Evolutionary conservation across 768 basidiomycete species (phyloP), one percentile per base, ranked within the genome.

Genomic region (Boletus edulis): DNA sequence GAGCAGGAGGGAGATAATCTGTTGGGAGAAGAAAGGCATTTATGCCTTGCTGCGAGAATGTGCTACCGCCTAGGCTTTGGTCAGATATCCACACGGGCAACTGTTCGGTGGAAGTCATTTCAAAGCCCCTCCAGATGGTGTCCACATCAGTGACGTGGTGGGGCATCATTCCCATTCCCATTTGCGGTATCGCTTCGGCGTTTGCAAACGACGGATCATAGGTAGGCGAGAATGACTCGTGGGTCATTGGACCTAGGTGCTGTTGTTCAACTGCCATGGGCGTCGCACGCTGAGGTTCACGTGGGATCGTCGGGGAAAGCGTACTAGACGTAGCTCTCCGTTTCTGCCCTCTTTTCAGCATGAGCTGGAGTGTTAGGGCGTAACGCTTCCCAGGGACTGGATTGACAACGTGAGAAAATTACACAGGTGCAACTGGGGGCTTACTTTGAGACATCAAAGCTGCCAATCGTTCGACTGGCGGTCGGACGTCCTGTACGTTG

Each of bases 311-410:
- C 1, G 86, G 87, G 17, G 88, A 89, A 17, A 81, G 81, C 14
- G 86, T 81, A 17, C 73, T 68, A 32, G 85, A 83, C 13, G 76
- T 71, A 1, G 76, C 62, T 50, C 73, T 83, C 54, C 87, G 80
- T 55, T 83, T 87, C 69, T 82, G 80, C 34, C 83, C 81, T 54
- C 87, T 78, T 72, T 92, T 92, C 50, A 97, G 70, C 87, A 96
- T 96, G 40, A 95, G 74, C 59, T 92, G 89, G 18, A 98, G 76
- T 5, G 93, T 95, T 37, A 93, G 72, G 10, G 94, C 94, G 62
- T 97, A 98, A 51, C 94, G 85, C 65, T 92, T 92, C 13, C 93
- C 95, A 22, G 94, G 94, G 55, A 95, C 94, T 94, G 64, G 5
- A 38, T 44, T 10, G 20, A 54, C n/a, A n/a, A 35, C 43, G 51